Evolutionary conservation across 176 grass and related monocot genomes (phyloP).

Genomic region (Sorghum bicolor): DNA sequence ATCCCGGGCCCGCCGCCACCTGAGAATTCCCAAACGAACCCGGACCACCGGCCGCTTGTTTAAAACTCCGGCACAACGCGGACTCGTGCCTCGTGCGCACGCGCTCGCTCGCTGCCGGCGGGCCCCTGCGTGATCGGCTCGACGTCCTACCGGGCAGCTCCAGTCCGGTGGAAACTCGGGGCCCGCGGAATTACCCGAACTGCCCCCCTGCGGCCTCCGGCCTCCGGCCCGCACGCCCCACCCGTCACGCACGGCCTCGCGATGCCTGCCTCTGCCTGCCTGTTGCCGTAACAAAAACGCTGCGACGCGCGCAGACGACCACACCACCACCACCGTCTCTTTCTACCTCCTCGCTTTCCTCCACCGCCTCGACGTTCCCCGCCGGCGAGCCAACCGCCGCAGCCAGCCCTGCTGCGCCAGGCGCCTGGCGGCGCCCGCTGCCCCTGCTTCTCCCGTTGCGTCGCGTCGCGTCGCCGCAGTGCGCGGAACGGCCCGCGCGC

Average conservation of each 20-base stretch:
- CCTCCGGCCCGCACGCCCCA: not conserved
- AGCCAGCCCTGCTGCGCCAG: not conserved
- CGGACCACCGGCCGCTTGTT: not conserved
- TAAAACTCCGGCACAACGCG: not conserved
- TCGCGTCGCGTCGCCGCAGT: not conserved
- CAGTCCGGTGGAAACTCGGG: too few relatives aligned
- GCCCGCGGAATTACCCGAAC: slow-evolving; percentile 33
- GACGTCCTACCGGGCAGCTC: not conserved
- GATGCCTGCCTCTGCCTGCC: not conserved
- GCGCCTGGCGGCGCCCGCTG: not conserved
- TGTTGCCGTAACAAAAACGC: slow-evolving; percentile 33
- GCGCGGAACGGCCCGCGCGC: not conserved
- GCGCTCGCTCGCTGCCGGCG: not conserved
- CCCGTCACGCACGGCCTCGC: not conserved
- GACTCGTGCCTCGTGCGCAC: not conserved
- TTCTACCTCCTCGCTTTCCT: not conserved
- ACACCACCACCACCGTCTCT: slow-evolving; percentile 15
- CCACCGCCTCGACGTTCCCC: not conserved
- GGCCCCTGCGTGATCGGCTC: too few relatives aligned
- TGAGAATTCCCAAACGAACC: not conserved
- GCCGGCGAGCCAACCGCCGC: not conserved
- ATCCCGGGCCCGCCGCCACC: not conserved
- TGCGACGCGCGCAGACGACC: slow-evolving; percentile 34
- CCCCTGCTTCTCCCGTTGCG: not conserved
- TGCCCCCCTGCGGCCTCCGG: slow-evolving; percentile 2